Base-by-base conservation (phyloP, 1,284 basidiomycete species). In the Cystobasidiaceae sp. region DNA sequence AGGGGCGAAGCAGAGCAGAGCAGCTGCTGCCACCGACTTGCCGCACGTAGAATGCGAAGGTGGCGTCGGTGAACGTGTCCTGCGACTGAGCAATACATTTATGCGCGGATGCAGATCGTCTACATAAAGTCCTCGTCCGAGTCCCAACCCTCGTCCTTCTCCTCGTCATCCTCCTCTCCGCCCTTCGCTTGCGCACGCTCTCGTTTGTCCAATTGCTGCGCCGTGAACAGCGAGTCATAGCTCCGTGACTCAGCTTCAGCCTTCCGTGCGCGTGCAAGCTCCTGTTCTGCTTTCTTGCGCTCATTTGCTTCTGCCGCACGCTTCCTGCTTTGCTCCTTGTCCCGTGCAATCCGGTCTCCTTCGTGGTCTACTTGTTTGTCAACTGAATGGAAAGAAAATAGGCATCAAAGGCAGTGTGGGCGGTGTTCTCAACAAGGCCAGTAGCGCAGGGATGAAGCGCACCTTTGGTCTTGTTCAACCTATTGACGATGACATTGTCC, bases 401-500 rank as follows among this genome's bases (percentile, higher is more conserved):
- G 63, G 43, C 63, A 58, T 25, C 66, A 58, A 9, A 54, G 23
- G 27, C 62, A 62, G 15, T 48, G 23, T 44, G 56, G 50, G 32
- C 30, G 33, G 8, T 9, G 52, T 13, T 41, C 21, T 32, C 2
- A n/a, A n/a, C n/a, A n/a, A n/a, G n/a, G n/a, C 44, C 9, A 21
- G 17, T 19, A n/a, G 21, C 50, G 27, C 4, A 19, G 13, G 13
- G 19, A 54, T 61, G 62, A 0, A 67, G 60, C 50, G 71, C 74
- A 43, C 84, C 79, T 74, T 93, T 97, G 13, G 93, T 97, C 80
- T 97, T 98, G 79, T 93, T 94, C 49, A 98, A 79, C 19, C 94
- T 83, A 74, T 97, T 97, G 27, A 98, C 88, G 63, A 97, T 89
- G 2, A 82, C 76, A 73, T 97, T 98, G 70, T 96, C 89, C 41